Evolutionary conservation across 345 rosid genomes (phyloP).

Genomic region (Xanthoceras sorbifolium): DNA sequence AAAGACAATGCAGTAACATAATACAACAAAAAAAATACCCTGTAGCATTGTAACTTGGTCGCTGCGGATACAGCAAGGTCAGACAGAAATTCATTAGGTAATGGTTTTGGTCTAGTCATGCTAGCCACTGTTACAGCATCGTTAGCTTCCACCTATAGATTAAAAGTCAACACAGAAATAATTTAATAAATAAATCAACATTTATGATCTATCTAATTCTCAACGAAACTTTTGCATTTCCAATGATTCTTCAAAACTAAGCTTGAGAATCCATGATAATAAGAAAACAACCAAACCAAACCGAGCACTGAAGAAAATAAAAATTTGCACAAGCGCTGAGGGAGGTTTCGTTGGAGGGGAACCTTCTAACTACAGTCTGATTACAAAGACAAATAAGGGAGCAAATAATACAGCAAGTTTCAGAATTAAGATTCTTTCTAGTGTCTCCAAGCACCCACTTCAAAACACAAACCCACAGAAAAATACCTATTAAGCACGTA

Average conservation of each 20-base stretch:
- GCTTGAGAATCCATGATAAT: background rate
- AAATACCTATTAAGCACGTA: background rate
- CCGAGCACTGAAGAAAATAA: background rate
- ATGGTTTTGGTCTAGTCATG: conserved; percentile 79
- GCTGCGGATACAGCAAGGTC: conserved; percentile 90
- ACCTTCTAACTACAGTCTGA: background rate
- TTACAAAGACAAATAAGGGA: background rate
- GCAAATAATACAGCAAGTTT: background rate
- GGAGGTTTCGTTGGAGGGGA: background rate
- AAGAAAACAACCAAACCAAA: background rate
- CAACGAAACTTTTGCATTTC: background rate
- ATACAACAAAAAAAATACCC: conserved; percentile 47
- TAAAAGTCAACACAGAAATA: background rate
- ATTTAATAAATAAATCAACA: background rate
- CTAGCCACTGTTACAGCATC: conserved; percentile 84
- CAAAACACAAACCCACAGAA: background rate
- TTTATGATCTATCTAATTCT: background rate
- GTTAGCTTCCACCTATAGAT: conserved; percentile 74
- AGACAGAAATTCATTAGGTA: conserved; percentile 68
- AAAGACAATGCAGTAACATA: conserved; percentile 3
- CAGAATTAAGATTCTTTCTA: background rate
- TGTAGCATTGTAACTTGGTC: conserved; percentile 81
- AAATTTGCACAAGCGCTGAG: background rate
- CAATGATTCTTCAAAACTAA: background rate
- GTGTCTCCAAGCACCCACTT: background rate